phyloP scores from a whole-genome alignment of 2,329 filamentous ascomycete species.

The Sporothrix humicola region DNA sequence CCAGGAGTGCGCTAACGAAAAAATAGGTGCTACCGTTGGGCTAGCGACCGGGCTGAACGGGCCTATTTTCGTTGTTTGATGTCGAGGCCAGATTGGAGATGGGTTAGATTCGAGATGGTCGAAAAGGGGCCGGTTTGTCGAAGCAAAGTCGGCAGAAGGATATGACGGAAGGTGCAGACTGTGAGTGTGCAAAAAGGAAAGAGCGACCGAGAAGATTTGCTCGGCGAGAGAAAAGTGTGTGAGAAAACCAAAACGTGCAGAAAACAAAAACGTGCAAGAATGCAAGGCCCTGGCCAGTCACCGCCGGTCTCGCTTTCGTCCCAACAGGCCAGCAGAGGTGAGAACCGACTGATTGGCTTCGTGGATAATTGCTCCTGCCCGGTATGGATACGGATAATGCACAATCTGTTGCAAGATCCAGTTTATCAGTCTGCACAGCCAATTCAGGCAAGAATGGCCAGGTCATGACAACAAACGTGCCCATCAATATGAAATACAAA shows the following conservation, averaged over 20 bases:
- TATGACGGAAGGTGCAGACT: neutral
- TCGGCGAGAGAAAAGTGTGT: neutral
- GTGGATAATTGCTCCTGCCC: conserved; percentile 6
- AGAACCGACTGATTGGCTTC: neutral
- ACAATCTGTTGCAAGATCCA: too few relatives aligned
- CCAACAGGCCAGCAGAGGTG: neutral
- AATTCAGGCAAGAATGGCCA: neutral
- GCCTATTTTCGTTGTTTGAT: conserved; percentile 7
- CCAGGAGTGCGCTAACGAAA: conserved; percentile 27
- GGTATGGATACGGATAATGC: neutral
- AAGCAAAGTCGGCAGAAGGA: neutral
- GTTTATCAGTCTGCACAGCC: too few relatives aligned
- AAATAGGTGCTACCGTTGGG: conserved; percentile 24
- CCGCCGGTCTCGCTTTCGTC: conserved; percentile 27
- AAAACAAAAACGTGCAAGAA: conserved; percentile 3
- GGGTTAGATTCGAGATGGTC: neutral
- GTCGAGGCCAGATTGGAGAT: neutral
- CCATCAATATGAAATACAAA: neutral
- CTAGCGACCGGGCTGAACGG: conserved; percentile 11
- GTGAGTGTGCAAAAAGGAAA: neutral
- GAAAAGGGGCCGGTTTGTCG: neutral
- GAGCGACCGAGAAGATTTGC: neutral
- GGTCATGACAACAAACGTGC: neutral
- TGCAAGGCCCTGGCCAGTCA: conserved; percentile 11
- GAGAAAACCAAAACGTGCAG: conserved; percentile 8